These are phyloP conservation scores for Starmerella etchellsii DNA, from an alignment of 805 yeast species.

Conservation along the genomic window DNA sequence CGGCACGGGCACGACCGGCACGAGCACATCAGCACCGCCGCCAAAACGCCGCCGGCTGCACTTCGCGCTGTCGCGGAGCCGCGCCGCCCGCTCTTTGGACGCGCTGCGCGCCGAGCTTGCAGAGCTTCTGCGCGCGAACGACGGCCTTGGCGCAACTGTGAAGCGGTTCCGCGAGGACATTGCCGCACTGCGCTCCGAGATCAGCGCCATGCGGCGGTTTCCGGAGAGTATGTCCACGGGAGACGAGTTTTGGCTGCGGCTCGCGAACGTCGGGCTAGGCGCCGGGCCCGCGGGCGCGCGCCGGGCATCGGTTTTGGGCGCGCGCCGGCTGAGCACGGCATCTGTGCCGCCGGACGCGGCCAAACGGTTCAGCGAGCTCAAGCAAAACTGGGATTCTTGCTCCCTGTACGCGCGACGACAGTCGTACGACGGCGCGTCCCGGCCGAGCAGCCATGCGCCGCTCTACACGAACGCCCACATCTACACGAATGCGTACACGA, in stretches of 20 bases:
- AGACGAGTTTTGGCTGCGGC: slow-evolving; percentile 6
- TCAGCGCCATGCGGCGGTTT: background rate
- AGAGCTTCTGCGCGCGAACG: background rate
- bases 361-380: too few species aligned
- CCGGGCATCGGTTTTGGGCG: slow-evolving; percentile 3
- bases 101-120: background rate
- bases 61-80: slow-evolving; percentile 1
- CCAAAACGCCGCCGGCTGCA: background rate
- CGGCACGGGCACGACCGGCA: too few species aligned
- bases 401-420: background rate
- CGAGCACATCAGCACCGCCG: too few species aligned
- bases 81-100: background rate
- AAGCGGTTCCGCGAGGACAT: slow-evolving; percentile 13
- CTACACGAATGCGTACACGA: too few species aligned
- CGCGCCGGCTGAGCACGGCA: slow-evolving; percentile 1
- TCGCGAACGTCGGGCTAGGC: slow-evolving; percentile 6
- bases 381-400: background rate
- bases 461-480: background rate
- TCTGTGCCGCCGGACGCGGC: background rate
- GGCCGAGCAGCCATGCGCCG: too few species aligned
- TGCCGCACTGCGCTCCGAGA: slow-evolving; percentile 5
- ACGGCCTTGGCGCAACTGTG: slow-evolving; percentile 1
- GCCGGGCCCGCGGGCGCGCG: slow-evolving; percentile 2
- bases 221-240: background rate
- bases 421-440: too few species aligned